Evolutionary conservation across 441 rosid genomes (phyloP).

Genomic region (Iberis amara): DNA sequence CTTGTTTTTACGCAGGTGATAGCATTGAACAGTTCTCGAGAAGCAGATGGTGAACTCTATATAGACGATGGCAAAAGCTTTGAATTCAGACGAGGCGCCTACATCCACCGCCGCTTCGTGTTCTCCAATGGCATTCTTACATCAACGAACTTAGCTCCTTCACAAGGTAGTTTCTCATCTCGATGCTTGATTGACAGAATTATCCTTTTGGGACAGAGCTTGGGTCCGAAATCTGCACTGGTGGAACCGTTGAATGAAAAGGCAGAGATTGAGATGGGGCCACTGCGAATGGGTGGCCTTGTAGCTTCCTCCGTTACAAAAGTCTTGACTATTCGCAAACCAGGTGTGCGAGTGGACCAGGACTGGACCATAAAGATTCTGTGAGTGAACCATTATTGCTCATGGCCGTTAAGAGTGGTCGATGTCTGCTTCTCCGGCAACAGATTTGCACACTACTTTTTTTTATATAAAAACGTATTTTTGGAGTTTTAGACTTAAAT

Average conservation of each 20-base stretch:
- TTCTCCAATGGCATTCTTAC: slow-evolving; percentile 70
- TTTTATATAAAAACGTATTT: neutral
- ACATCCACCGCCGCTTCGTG: slow-evolving; percentile 70
- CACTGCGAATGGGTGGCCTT: slow-evolving; percentile 45
- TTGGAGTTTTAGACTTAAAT: slow-evolving; percentile 22
- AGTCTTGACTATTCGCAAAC: slow-evolving; percentile 71
- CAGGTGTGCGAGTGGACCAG: slow-evolving; percentile 65
- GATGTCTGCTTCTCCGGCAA: slow-evolving; percentile 10
- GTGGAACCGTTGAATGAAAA: slow-evolving; percentile 61
- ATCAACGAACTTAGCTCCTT: slow-evolving; percentile 43
- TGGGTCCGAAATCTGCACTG: slow-evolving; percentile 49
- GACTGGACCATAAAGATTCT: slow-evolving; percentile 77
- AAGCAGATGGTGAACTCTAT: slow-evolving; percentile 90
- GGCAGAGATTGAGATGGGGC: slow-evolving; percentile 59
- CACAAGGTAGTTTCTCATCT: slow-evolving; percentile 43
- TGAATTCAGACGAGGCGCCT: slow-evolving; percentile 59
- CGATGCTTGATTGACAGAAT: slow-evolving; percentile 70
- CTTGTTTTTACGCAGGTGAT: slow-evolving; percentile 68
- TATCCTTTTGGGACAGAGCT: slow-evolving; percentile 56
- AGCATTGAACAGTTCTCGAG: slow-evolving; percentile 82
- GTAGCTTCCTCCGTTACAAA: slow-evolving; percentile 33
- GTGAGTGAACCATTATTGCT: slow-evolving; percentile 33
- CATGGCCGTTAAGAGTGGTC: slow-evolving; percentile 14
- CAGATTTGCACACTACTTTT: slow-evolving; percentile 1
- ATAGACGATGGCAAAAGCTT: slow-evolving; percentile 89